Evolutionary conservation across 176 grass and related monocot genomes (phyloP), one percentile per base, ranked within the genome.

Genomic region (Alloteropsis semialata): DNA sequence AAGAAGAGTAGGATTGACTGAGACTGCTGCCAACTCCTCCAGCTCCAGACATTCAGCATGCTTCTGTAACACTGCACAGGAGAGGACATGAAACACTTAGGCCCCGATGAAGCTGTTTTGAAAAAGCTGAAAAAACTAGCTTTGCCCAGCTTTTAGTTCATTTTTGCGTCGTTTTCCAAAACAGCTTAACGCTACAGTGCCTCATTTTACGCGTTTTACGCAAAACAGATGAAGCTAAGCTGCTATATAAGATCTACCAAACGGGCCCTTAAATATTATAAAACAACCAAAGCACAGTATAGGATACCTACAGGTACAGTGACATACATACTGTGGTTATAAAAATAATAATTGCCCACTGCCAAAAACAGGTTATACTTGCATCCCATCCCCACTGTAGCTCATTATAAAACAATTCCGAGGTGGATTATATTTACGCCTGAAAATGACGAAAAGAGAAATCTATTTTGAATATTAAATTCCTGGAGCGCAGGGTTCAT

Each of bases 61-160:
- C 65, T 49, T 67, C 32, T 63, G 62, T 69, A 97, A 41, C 38
- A n/a, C 94, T 97, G 83, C 10, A 87, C 13, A 69, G 32, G 50
- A 32, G 38, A 42, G 57, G 38, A 39, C 5, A 21, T 30, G 37
- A 55, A 85, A 61, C n/a, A 25, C n/a, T 55, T 55, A 2, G 2
- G 54, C n/a, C n/a, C n/a, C n/a, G n/a, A n/a, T n/a, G n/a, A n/a
- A n/a, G n/a, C n/a, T n/a, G n/a, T n/a, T n/a, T n/a, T n/a, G n/a
- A n/a, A n/a, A n/a, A n/a, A n/a, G n/a, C n/a, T n/a, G n/a, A n/a
- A n/a, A n/a, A n/a, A n/a, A n/a, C n/a, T n/a, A n/a, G n/a, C n/a
- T n/a, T n/a, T n/a, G n/a, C n/a, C n/a, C n/a, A n/a, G n/a, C n/a
- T n/a, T n/a, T n/a, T n/a, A n/a, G n/a, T n/a, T n/a, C n/a, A n/a